Percentiles rank a stretch among this genome's conserved stretches.
These are phyloP conservation scores for Phoma sp. DNA, from an alignment of 2,329 filamentous ascomycete genomes.

Conservation along the genomic window DNA sequence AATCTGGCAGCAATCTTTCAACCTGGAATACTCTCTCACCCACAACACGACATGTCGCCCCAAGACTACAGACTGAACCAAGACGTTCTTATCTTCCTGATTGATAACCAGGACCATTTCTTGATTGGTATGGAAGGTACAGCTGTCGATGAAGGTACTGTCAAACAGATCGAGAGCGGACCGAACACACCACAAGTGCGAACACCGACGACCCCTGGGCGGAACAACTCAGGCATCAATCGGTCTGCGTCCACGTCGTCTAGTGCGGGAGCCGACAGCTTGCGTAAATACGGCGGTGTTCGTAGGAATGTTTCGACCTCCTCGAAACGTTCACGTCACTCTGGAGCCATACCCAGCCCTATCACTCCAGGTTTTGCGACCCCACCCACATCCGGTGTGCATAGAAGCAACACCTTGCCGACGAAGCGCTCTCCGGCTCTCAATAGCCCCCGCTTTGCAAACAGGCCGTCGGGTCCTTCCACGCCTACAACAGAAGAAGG, in stretches of 20 bases:
- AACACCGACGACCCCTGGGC: conserved; percentile 54
- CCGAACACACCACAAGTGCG: conserved; percentile 60
- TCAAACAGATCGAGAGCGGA: conserved; percentile 73
- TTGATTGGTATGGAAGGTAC: conserved; percentile 98
- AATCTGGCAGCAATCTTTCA: conserved; percentile 98
- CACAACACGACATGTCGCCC: conserved; percentile 92
- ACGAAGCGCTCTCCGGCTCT: conserved; percentile 84
- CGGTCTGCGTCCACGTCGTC: conserved; percentile 71
- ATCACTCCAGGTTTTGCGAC: conserved; percentile 41
- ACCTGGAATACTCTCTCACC: conserved; percentile 93
- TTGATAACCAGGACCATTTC: conserved; percentile 98
- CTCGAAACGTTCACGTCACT: conserved; percentile 81
- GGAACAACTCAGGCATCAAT: conserved; percentile 64
- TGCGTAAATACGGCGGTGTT: conserved; percentile 78
- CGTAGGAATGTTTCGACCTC: conserved; percentile 91
- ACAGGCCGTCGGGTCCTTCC: conserved; percentile 59
- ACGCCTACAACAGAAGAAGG: conserved; percentile 51
- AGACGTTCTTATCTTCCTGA: conserved; percentile 95
- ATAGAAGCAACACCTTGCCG: conserved; percentile 88
- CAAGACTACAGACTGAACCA: conserved; percentile 94
- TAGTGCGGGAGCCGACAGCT: conserved; percentile 85
- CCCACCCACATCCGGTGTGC: conserved; percentile 61
- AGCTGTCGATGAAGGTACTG: conserved; percentile 85
- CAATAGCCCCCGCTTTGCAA: conserved; percentile 40
- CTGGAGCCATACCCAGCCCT: conserved; percentile 73